Conservation (phyloP, 2,329 filamentous ascomycete genomes). For the Fusarium albosuccineum region DNA sequence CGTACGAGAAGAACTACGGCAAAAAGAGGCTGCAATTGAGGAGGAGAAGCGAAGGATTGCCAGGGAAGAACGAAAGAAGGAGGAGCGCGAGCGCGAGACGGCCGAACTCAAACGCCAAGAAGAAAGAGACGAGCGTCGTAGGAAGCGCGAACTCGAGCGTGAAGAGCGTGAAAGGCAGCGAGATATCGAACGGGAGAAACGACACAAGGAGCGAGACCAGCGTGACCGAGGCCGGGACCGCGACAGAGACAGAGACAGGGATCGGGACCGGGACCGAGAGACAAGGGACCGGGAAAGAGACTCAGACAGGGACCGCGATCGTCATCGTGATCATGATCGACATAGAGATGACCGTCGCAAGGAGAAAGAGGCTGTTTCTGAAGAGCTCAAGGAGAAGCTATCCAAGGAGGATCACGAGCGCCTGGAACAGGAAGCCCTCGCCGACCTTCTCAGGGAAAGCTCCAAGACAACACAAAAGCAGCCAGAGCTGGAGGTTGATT, state of each 20-base stretch:
- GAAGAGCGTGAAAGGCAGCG: conserved; percentile 66
- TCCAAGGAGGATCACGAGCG: conserved; percentile 70
- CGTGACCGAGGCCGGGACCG: conserved; percentile 53
- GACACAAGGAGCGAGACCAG: conserved; percentile 56
- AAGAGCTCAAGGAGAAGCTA: conserved; percentile 65
- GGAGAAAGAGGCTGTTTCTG: conserved; percentile 56
- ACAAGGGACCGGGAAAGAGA: conserved; percentile 48
- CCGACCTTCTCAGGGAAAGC: conserved; percentile 71
- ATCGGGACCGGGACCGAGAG: conserved; percentile 47
- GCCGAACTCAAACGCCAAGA: conserved; percentile 64
- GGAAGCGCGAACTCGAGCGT: conserved; percentile 65
- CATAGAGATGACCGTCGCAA: conserved; percentile 50
- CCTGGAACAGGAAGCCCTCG: conserved; percentile 70
- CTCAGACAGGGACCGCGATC: conserved; percentile 47
- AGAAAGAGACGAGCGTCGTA: conserved; percentile 63
- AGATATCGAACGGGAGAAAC: conserved; percentile 56
- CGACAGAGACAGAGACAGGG: conserved; percentile 50
- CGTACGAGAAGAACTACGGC: conserved; percentile 70
- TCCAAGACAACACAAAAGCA: conserved; percentile 62
- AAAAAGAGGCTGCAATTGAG: conserved; percentile 70
- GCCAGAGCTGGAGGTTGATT: conserved; percentile 69
- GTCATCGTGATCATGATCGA: conserved; percentile 46
- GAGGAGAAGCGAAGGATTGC: conserved; percentile 72
- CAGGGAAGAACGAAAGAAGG: conserved; percentile 66
- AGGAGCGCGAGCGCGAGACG: conserved; percentile 63